phyloP scores from a whole-genome alignment of 768 basidiomycete species.

The Ramaria rubella region DNA sequence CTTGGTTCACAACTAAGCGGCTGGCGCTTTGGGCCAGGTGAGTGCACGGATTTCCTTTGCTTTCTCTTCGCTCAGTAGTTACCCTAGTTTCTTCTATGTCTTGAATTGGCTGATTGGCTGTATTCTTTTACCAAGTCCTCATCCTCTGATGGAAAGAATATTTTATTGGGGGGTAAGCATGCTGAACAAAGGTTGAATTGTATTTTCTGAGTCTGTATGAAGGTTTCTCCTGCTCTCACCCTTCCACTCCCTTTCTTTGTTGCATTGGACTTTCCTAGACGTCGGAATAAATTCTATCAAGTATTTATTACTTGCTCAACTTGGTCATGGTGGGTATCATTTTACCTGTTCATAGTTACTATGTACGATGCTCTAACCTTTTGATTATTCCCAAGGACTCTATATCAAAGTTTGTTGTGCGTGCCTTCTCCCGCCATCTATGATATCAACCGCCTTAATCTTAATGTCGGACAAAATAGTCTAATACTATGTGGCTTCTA shows the following conservation, averaged over 20 bases:
- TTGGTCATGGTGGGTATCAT: slow-evolving; percentile 52
- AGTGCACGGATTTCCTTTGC: slow-evolving; percentile 19
- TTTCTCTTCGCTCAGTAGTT: slow-evolving; percentile 26
- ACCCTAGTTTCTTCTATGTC: slow-evolving; percentile 54
- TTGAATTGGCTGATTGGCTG: slow-evolving; percentile 63
- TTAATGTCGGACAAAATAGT: neutral
- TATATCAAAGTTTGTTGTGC: slow-evolving; percentile 47
- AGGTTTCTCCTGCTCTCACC: slow-evolving; percentile 54
- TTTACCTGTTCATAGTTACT: neutral
- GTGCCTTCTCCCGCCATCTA: neutral
- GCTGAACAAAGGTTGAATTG: neutral
- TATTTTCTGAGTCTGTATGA: slow-evolving; percentile 1
- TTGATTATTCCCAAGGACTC: slow-evolving; percentile 34
- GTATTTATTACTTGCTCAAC: slow-evolving; percentile 47
- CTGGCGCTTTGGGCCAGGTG: no score
- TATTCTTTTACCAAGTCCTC: slow-evolving; percentile 41
- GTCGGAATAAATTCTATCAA: slow-evolving; percentile 55
- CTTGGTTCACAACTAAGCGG: slow-evolving; percentile 68
- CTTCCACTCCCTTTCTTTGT: slow-evolving; percentile 60
- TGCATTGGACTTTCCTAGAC: slow-evolving; percentile 65
- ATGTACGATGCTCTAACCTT: neutral
- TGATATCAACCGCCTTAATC: neutral
- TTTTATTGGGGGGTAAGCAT: slow-evolving; percentile 50
- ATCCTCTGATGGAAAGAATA: slow-evolving; percentile 46
- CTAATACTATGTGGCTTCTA: slow-evolving; percentile 37